Percentiles rank a stretch among this genome's conserved stretches.
phyloP scores from a whole-genome alignment of 2,329 filamentous ascomycete species.

The Exophiala xenobiotica region DNA sequence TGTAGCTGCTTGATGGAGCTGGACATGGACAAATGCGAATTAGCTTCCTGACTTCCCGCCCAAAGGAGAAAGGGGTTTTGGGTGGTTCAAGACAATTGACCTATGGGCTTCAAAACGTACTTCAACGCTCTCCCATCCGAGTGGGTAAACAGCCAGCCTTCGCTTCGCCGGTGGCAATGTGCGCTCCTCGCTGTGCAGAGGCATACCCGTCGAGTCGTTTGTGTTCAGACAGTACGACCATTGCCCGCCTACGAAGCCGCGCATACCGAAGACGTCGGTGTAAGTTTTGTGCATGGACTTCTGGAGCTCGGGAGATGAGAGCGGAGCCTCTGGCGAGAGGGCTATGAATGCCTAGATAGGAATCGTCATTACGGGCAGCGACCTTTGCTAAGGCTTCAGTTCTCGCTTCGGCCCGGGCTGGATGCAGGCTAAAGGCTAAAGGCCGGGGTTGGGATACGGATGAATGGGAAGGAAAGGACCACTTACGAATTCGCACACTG shows the following conservation, averaged over 20 bases:
- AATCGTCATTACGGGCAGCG: background rate
- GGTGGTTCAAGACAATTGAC: too few relatives aligned
- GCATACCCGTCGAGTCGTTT: background rate
- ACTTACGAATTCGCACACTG: slow-evolving; percentile 14
- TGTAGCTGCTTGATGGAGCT: slow-evolving; percentile 9
- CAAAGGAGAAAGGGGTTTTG: background rate
- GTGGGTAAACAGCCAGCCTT: slow-evolving; percentile 6
- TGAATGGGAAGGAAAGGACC: background rate
- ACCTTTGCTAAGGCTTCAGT: background rate
- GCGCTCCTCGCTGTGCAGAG: background rate
- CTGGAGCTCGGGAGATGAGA: background rate
- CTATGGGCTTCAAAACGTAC: too few relatives aligned
- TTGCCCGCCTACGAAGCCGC: slow-evolving; percentile 11
- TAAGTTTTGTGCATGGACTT: slow-evolving; percentile 17
- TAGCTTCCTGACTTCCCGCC: background rate
- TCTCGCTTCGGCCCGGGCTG: too few relatives aligned
- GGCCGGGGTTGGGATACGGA: too few relatives aligned
- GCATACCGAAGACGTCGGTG: slow-evolving; percentile 7
- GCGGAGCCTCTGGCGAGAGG: background rate
- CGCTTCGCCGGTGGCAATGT: background rate
- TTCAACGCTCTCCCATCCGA: slow-evolving; percentile 17
- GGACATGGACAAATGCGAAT: background rate
- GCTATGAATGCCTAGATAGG: slow-evolving; percentile 6
- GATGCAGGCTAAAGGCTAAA: too few relatives aligned
- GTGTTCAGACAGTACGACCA: slow-evolving; percentile 11